Percentiles rank a stretch among this genome's conserved stretches.
These are phyloP conservation scores for Populus nigra DNA, from an alignment of 345 rosid species.

Conservation along the genomic window DNA sequence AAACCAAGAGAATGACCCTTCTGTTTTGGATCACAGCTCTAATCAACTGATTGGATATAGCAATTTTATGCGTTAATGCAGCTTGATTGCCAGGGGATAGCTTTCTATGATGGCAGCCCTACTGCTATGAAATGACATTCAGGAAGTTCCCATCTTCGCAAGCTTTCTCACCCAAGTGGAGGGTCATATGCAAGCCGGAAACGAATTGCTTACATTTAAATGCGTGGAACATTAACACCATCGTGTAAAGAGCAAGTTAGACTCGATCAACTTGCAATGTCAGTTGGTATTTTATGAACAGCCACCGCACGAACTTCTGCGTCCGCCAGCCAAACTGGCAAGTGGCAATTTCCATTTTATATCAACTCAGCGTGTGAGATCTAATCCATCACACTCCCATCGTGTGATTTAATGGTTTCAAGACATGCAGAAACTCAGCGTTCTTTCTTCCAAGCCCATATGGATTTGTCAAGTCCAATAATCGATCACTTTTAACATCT, in stretches of 20 bases:
- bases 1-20: too few relatives aligned
- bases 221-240: not conserved
- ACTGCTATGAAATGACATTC: not conserved
- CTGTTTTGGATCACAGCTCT: not conserved
- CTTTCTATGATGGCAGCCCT: not conserved
- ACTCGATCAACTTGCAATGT: not conserved
- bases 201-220: too few relatives aligned
- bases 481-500: not conserved
- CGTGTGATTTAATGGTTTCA: too few relatives aligned
- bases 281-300: not conserved
- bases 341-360: not conserved
- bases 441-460: not conserved
- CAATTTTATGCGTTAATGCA: not conserved
- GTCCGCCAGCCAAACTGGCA: not conserved
- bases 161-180: too few relatives aligned
- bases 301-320: not conserved
- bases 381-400: too few relatives aligned
- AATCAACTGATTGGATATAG: not conserved
- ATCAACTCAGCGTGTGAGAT: too few relatives aligned
- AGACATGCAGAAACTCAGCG: too few relatives aligned
- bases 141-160: too few relatives aligned
- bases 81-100: not conserved
- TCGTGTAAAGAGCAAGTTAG: not conserved
- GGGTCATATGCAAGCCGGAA: too few relatives aligned
- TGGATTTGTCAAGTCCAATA: not conserved